A percentile compares a stretch with the other conserved stretches of the same genome.
phyloP scores from a whole-genome alignment of 768 basidiomycete genomes.

The Mycena venus region DNA sequence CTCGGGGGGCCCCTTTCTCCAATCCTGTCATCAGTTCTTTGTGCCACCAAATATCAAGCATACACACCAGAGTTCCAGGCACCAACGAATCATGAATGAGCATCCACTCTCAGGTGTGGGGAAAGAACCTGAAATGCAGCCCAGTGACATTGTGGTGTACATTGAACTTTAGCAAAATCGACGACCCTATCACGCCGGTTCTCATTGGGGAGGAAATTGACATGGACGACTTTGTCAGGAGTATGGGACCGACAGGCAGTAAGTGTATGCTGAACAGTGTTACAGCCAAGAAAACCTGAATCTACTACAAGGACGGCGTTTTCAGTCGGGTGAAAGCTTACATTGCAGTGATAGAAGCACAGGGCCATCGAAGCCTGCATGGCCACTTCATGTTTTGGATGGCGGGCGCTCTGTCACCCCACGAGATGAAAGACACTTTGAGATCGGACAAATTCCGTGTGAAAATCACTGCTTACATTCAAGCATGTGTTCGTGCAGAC shows the following conservation, averaged over 20 bases:
- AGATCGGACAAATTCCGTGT: slow-evolving; percentile 42
- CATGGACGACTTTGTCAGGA: slow-evolving; percentile 50
- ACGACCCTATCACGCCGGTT: slow-evolving; percentile 60
- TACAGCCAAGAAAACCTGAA: slow-evolving; percentile 6
- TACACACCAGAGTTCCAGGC: slow-evolving; percentile 42
- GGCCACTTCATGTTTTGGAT: slow-evolving; percentile 58
- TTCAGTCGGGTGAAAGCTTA: slow-evolving; percentile 48
- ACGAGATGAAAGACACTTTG: slow-evolving; percentile 38
- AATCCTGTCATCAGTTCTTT: slow-evolving; percentile 44
- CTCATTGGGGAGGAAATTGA: slow-evolving; percentile 58
- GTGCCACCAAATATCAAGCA: slow-evolving; percentile 39
- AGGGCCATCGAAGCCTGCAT: slow-evolving; percentile 57
- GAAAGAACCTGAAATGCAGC: slow-evolving; percentile 42
- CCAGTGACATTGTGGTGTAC: slow-evolving; percentile 60
- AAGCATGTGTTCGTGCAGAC: slow-evolving; percentile 46
- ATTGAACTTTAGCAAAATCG: slow-evolving; percentile 54
- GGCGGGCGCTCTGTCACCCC: slow-evolving; percentile 40
- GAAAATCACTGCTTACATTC: slow-evolving; percentile 45
- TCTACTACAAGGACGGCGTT: slow-evolving; percentile 44
- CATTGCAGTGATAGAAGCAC: slow-evolving; percentile 54
- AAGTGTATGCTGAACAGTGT: slow-evolving; percentile 47
- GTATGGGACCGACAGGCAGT: slow-evolving; percentile 38
- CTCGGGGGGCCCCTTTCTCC: slow-evolving; percentile 22
- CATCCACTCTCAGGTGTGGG: slow-evolving; percentile 52
- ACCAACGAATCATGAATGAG: slow-evolving; percentile 46